These are phyloP conservation scores for Powellomyces hirtus DNA, from an alignment of 192 early-diverging fungal genomes.

Conservation along the genomic window DNA sequence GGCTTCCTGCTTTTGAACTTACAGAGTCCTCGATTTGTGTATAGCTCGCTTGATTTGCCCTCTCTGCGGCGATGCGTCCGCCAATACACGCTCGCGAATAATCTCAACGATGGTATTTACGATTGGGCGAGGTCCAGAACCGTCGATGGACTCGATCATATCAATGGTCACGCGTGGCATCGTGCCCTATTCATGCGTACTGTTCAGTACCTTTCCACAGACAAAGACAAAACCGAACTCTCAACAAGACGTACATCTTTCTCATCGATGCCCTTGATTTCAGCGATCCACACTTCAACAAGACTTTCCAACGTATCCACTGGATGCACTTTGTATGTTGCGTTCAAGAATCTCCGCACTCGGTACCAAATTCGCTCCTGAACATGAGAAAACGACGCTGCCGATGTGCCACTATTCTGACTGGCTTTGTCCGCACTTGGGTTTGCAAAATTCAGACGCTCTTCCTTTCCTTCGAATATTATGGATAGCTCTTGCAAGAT, in stretches of 20 bases:
- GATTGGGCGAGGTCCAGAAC: slow-evolving; percentile 2
- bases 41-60: neutral
- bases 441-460: neutral
- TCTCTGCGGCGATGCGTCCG: slow-evolving; percentile 9
- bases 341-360: slow-evolving; percentile 53
- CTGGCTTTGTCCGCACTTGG: neutral
- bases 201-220: neutral
- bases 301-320: slow-evolving; percentile 61
- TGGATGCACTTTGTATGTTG: slow-evolving; percentile 50
- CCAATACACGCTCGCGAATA: slow-evolving; percentile 10
- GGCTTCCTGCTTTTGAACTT: no score
- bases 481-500: slow-evolving; percentile 24
- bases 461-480: slow-evolving; percentile 15
- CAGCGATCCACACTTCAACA: slow-evolving; percentile 64
- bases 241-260: neutral
- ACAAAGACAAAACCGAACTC: neutral
- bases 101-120: slow-evolving; percentile 24
- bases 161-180: neutral
- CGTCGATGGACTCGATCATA: slow-evolving; percentile 30
- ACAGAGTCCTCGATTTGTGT: slow-evolving; percentile 3
- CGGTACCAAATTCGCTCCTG: slow-evolving; percentile 41
- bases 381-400: slow-evolving; percentile 42
- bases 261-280: slow-evolving; percentile 7
- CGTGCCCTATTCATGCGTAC: no score
- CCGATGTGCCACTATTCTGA: neutral